phyloP scores from a whole-genome alignment of 495 filamentous ascomycete species.

The Lepraria neglecta region DNA sequence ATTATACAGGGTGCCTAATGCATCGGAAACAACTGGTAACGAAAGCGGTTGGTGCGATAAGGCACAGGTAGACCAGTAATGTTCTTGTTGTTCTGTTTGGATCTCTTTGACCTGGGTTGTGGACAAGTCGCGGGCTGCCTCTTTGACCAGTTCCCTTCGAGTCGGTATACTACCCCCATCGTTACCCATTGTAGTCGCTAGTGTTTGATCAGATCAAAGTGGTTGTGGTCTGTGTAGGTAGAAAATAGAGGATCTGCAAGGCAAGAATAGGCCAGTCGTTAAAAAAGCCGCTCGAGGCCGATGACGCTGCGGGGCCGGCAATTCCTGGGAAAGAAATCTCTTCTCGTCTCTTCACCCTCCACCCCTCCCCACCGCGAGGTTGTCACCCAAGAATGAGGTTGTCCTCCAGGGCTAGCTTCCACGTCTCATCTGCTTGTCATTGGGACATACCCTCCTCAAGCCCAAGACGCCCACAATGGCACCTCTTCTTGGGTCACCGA shows the following conservation, averaged over 20 bases:
- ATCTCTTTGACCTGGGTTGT: conserved; percentile 88
- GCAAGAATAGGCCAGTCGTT: conserved; percentile 5
- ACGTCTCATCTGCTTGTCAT: conserved; percentile 8
- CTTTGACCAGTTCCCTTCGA: conserved; percentile 88
- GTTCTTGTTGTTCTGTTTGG: conserved; percentile 70
- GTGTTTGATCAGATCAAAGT: neutral
- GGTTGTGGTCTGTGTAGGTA: neutral
- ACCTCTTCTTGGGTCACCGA: conserved; percentile 8
- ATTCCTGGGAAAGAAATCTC: conserved; percentile 3
- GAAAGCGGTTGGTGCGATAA: conserved; percentile 70
- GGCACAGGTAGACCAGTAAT: conserved; percentile 81
- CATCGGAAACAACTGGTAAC: conserved; percentile 77
- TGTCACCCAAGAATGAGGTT: conserved; percentile 13
- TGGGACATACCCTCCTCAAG: neutral
- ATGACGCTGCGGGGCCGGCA: conserved; percentile 13
- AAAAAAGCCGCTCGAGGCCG: conserved; percentile 10
- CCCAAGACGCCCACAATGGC: conserved; percentile 12
- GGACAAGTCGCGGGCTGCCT: conserved; percentile 71
- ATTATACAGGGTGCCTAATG: conserved; percentile 80
- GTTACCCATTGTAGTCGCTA: conserved; percentile 67
- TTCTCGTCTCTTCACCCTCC: neutral
- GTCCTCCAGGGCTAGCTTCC: conserved; percentile 4
- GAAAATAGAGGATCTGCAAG: conserved; percentile 5
- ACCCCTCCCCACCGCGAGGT: neutral
- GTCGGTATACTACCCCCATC: conserved; percentile 93